phyloP scores from a whole-genome alignment of 345 rosid species.

The Lumnitzera racemosa region DNA sequence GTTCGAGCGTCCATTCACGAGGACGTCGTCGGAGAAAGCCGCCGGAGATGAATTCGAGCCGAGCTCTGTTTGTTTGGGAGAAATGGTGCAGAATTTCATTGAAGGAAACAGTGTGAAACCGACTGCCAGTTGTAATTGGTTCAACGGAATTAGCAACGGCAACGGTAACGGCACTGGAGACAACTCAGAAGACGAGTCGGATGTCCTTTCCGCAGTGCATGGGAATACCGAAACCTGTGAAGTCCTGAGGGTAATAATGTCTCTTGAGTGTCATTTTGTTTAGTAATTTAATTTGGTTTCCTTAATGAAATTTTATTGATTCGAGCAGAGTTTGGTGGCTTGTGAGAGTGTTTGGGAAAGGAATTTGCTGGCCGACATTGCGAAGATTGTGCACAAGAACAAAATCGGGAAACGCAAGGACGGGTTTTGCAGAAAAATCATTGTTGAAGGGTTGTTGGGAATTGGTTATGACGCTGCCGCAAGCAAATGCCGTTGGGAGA shows the following conservation, averaged over 20 bases:
- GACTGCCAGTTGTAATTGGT: constrained; percentile 49
- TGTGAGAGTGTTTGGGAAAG: constrained; percentile 46
- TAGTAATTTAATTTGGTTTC: not conserved
- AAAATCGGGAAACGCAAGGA: constrained; percentile 53
- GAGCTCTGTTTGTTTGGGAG: constrained; percentile 60
- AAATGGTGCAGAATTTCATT: constrained; percentile 73
- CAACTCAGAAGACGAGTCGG: constrained; percentile 72
- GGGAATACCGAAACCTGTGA: constrained; percentile 34
- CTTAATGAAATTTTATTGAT: not conserved
- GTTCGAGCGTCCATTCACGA: constrained; percentile 75
- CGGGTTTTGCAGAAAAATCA: constrained; percentile 38
- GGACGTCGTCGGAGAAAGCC: constrained; percentile 14
- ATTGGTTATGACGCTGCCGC: constrained; percentile 69
- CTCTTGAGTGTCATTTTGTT: too few species aligned
- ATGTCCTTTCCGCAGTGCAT: constrained; percentile 9
- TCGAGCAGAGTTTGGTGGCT: constrained; percentile 49
- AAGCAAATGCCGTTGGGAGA: constrained; percentile 91
- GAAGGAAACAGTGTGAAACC: constrained; percentile 63
- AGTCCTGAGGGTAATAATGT: constrained; percentile 47
- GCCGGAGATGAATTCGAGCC: constrained; percentile 57
- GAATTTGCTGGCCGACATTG: constrained; percentile 51
- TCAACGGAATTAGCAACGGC: constrained; percentile 50
- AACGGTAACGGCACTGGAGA: constrained; percentile 38
- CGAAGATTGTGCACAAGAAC: constrained; percentile 68
- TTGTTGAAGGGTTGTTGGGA: constrained; percentile 41